A percentile compares a stretch with the other conserved stretches of the same genome.
These are phyloP conservation scores for Isatis tinctoria DNA, from an alignment of 345 rosid species.

Conservation along the genomic window DNA sequence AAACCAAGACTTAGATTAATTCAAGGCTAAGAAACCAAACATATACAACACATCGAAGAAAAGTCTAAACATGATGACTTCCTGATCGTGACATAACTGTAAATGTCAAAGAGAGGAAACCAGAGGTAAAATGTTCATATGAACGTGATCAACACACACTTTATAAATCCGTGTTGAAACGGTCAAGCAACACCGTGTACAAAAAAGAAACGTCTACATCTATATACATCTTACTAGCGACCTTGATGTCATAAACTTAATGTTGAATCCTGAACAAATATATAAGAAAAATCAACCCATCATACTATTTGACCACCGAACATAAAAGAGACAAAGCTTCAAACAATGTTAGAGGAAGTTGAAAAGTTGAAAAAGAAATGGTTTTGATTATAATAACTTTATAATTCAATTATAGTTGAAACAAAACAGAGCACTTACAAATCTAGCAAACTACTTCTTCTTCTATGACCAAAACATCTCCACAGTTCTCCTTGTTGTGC, in stretches of 20 bases:
- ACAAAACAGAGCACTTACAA: conserved; percentile 31
- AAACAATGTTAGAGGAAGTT: neutral
- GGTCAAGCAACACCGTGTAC: neutral
- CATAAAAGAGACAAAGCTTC: neutral
- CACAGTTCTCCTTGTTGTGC: conserved; percentile 12
- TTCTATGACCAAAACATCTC: conserved; percentile 30
- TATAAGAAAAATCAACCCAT: neutral
- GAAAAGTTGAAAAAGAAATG: neutral
- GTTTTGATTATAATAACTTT: neutral
- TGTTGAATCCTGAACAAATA: neutral
- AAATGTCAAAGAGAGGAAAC: neutral
- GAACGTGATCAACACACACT: neutral
- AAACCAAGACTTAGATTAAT: conserved; percentile 2
- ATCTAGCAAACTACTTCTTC: conserved; percentile 32
- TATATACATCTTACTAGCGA: neutral
- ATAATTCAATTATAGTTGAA: neutral
- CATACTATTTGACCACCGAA: neutral
- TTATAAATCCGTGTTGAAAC: neutral
- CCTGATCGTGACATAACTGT: neutral
- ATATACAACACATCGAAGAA: neutral
- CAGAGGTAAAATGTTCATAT: conserved; percentile 2
- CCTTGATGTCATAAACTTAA: neutral
- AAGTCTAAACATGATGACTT: neutral
- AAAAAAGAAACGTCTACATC: neutral
- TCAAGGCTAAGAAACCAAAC: conserved; percentile 4